Percentiles rank a stretch among this genome's conserved stretches.
Evolutionary conservation across 805 yeast genomes (phyloP).

Genomic region (Hanseniaspora lindneri): DNA sequence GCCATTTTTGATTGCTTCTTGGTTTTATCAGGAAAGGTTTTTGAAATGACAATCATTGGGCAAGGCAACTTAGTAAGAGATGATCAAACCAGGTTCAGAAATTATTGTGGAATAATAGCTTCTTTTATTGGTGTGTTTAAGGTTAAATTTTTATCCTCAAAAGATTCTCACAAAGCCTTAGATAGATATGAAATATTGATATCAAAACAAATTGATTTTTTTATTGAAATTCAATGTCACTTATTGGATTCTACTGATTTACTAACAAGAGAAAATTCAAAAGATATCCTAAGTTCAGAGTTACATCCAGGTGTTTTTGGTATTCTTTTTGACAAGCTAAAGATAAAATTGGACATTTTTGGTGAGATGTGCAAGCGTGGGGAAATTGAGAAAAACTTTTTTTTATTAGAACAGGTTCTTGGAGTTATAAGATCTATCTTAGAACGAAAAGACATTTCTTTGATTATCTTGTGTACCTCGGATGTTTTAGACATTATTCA

Average conservation of each 20-base stretch:
- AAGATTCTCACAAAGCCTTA: background rate
- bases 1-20: constrained; percentile 27
- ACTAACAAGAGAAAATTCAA: constrained; percentile 54
- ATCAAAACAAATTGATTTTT: constrained; percentile 32
- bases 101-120: constrained; percentile 62
- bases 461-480: constrained; percentile 28
- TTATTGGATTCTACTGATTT: constrained; percentile 40
- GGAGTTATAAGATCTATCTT: constrained; percentile 35
- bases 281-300: constrained; percentile 58
- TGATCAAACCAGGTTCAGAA: constrained; percentile 42
- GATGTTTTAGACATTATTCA: constrained; percentile 29
- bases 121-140: constrained; percentile 53
- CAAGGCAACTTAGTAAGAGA: constrained; percentile 25
- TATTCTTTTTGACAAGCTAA: constrained; percentile 31
- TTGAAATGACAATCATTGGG: constrained; percentile 17
- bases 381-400: constrained; percentile 25
- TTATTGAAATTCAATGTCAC: constrained; percentile 40
- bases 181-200: constrained; percentile 23
- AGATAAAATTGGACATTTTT: constrained; percentile 30
- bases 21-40: constrained; percentile 31
- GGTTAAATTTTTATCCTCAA: constrained; percentile 27
- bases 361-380: constrained; percentile 22
- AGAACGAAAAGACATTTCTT: constrained; percentile 27
- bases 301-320: constrained; percentile 48
- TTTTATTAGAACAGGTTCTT: constrained; percentile 39